phyloP scores from a whole-genome alignment of 2,329 filamentous ascomycete species.

The Chrysoporthe puriensis region DNA sequence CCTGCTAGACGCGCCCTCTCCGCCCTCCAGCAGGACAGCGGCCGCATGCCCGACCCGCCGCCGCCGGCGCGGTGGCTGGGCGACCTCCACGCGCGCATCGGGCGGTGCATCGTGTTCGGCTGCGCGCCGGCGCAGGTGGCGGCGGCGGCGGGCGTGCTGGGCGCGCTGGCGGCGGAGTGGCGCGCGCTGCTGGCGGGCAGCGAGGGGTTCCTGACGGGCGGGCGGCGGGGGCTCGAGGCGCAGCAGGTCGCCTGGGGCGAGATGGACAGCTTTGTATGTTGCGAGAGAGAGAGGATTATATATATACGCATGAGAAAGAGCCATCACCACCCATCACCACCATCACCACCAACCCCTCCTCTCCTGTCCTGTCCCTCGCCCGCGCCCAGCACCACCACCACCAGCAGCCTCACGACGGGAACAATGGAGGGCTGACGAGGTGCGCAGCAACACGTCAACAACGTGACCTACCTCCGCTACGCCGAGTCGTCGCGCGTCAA shows the following conservation, averaged over 20 bases:
- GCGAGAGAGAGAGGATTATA: background rate
- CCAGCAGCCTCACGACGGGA: too few species aligned
- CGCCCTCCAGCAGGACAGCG: background rate
- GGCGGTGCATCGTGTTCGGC: conserved; percentile 77
- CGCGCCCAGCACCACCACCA: too few species aligned
- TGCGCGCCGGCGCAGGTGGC: conserved; percentile 60
- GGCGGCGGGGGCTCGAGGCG: conserved; percentile 63
- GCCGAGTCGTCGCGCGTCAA: conserved; percentile 82
- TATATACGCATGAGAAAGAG: background rate
- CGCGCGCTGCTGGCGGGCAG: conserved; percentile 71
- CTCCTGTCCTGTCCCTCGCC: too few species aligned
- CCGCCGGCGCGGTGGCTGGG: conserved; percentile 68
- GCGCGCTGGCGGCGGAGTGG: conserved; percentile 68
- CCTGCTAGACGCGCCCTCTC: background rate
- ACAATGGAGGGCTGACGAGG: background rate
- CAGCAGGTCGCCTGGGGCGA: conserved; percentile 82
- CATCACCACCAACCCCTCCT: too few species aligned
- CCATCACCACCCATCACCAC: background rate
- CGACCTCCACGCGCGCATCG: conserved; percentile 67
- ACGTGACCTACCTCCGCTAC: conserved; percentile 80
- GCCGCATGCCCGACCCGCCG: conserved; percentile 8
- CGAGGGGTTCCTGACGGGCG: conserved; percentile 73
- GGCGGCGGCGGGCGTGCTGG: conserved; percentile 62
- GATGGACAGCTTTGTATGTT: conserved; percentile 64
- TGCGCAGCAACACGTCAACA: conserved; percentile 76